Evolutionary conservation across 495 filamentous ascomycete genomes (phyloP), one percentile per base, ranked within the genome.

Genomic region (Amniculicola lignicola): DNA sequence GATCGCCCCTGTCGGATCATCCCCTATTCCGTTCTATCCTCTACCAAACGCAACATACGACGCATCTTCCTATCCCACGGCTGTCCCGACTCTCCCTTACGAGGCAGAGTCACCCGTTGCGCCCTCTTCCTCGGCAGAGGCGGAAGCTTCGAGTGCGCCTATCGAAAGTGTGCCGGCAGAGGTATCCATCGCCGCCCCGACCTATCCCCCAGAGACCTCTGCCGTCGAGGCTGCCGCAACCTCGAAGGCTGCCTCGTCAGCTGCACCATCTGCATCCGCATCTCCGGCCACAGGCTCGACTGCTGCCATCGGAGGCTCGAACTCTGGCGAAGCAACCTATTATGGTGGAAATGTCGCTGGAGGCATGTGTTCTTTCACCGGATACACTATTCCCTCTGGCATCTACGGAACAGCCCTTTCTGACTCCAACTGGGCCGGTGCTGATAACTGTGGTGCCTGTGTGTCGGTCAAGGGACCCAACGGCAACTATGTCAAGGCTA

Each of bases 401-500:
- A 66, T 82, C 25, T 81, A 71, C 59, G 81, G 80, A 33, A 77
- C 79, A 3, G 81, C 80, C 4, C 64, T 82, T 10, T 78, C 77
- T 0, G 72, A 69, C 41, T 62, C 61, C 33, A 76, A 57, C 63
- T 84, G 81, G 81, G 65, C 74, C 51, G 63, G 70, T 29, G 73
- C 78, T 11, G 71, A 69, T 23, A 71, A 79, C 29, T 84, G 81
- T 61, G 81, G 81, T n/a, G 66, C 71, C 9, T 83, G 81, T 54
- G 67, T 83, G n/a, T 59, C 70, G 7, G 78, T 84, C 12, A 81
- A 35, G 18, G 54, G 74, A 7, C 78, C 78, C 0, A 66, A 54
- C 22, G 80, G 80, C 10, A 82, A 80, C 58, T 69, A 69, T n/a
- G 75, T 83, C 62, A 83, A 74, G 28, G 81, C 77, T n/a, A 83